Evolutionary conservation across 2,329 filamentous ascomycete genomes (phyloP).

Genomic region (Monilinia fructigena): DNA sequence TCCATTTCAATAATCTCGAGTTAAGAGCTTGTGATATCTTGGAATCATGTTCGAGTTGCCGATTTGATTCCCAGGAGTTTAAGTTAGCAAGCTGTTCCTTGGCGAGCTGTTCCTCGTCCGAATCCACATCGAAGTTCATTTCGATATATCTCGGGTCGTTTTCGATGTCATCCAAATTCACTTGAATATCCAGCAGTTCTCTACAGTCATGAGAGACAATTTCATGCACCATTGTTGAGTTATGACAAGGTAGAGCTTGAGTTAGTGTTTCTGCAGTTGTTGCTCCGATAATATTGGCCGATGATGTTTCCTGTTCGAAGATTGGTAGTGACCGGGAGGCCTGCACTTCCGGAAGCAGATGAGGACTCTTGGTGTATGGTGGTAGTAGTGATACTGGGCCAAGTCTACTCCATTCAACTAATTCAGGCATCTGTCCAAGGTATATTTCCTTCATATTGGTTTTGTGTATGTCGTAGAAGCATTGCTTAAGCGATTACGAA

Average conservation of each 20-base stretch:
- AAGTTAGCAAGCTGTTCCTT: neutral
- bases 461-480: neutral
- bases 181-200: neutral
- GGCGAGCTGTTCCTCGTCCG: neutral
- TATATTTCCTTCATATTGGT: neutral
- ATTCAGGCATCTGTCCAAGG: neutral
- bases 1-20: neutral
- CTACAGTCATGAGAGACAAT: neutral
- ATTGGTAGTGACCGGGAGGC: neutral
- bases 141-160: neutral
- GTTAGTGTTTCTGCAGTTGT: neutral
- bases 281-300: neutral
- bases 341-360: neutral
- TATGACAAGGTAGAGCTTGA: neutral
- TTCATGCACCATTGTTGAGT: neutral
- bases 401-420: neutral
- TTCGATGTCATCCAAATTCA: neutral
- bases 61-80: neutral
- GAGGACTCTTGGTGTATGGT: neutral
- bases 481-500: neutral
- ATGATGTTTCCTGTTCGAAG: neutral
- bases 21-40: neutral
- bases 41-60: neutral
- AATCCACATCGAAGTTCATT: neutral
- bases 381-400: neutral